phyloP scores from a whole-genome alignment of 2,329 filamentous ascomycete genomes.

The Trichoderma koningiopsis region DNA sequence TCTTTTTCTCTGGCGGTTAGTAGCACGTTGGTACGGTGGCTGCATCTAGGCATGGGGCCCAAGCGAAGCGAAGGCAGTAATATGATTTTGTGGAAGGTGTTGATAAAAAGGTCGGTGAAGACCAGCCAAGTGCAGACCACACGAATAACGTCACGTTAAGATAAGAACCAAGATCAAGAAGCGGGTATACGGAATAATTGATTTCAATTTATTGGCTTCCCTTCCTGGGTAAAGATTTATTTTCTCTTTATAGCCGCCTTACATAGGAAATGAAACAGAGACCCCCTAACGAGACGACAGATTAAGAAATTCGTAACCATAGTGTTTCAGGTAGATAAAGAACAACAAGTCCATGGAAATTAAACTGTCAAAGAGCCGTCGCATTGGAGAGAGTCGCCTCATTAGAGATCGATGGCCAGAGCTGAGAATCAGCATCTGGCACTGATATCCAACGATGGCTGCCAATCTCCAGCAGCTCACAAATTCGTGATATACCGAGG shows the following conservation, averaged over 20 bases:
- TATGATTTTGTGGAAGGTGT: not conserved
- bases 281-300: not conserved
- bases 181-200: not conserved
- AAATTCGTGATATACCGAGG: not conserved
- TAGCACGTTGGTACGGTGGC: not conserved
- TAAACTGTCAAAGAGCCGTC: not conserved
- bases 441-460: not conserved
- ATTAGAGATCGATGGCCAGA: not conserved
- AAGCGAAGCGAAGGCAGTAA: not conserved
- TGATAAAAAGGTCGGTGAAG: not conserved
- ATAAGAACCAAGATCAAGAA: not conserved
- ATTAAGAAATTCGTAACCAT: conserved; percentile 13
- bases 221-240: not conserved
- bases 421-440: not conserved
- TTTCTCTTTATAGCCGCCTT: not conserved
- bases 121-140: no score
- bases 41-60: not conserved
- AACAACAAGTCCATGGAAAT: not conserved
- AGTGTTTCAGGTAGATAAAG: conserved; percentile 2
- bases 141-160: not conserved
- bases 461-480: not conserved
- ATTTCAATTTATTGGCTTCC: conserved; percentile 18
- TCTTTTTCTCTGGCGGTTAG: not conserved
- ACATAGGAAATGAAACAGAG: not conserved
- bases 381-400: not conserved